Conservation (phyloP, 371 early-diverging fungal genomes). For the Syncephalis fuscata region DNA sequence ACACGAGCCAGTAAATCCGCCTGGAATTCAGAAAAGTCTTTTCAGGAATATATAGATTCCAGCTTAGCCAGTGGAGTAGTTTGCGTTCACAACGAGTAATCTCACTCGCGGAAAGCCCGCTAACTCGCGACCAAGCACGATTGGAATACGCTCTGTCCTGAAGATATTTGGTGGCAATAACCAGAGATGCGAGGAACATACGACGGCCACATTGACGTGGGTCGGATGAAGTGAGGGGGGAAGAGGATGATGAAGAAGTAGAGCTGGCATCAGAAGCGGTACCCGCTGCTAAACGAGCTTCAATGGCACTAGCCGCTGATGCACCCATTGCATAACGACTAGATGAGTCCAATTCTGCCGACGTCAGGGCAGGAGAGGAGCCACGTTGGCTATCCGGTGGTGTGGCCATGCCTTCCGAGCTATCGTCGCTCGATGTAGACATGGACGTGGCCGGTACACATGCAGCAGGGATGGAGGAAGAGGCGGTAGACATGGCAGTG, state of each 20-base stretch:
- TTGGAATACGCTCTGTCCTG: conserved; percentile 66
- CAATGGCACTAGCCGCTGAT: neutral
- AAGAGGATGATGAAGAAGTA: neutral
- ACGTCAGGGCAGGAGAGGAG: neutral
- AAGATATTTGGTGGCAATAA: conserved; percentile 63
- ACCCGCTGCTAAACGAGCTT: neutral
- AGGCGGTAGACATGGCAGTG: neutral
- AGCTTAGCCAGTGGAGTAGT: conserved; percentile 51
- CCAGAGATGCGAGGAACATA: conserved; percentile 63
- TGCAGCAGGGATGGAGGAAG: neutral
- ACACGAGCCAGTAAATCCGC: too few species aligned
- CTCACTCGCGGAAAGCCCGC: conserved; percentile 48
- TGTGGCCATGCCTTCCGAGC: neutral
- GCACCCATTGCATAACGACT: neutral
- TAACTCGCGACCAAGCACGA: conserved; percentile 63
- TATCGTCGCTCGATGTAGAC: neutral
- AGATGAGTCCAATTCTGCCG: neutral
- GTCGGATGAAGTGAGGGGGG: conserved; percentile 11
- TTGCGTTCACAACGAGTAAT: conserved; percentile 55
- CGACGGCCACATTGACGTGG: conserved; percentile 49
- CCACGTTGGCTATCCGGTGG: neutral
- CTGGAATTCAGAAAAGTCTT: conserved; percentile 16
- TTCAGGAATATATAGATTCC: conserved; percentile 48
- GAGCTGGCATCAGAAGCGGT: neutral
- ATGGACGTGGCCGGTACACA: neutral